Evolutionary conservation across 2,329 filamentous ascomycete genomes (phyloP).

Genomic region (Beauveria asiatica): DNA sequence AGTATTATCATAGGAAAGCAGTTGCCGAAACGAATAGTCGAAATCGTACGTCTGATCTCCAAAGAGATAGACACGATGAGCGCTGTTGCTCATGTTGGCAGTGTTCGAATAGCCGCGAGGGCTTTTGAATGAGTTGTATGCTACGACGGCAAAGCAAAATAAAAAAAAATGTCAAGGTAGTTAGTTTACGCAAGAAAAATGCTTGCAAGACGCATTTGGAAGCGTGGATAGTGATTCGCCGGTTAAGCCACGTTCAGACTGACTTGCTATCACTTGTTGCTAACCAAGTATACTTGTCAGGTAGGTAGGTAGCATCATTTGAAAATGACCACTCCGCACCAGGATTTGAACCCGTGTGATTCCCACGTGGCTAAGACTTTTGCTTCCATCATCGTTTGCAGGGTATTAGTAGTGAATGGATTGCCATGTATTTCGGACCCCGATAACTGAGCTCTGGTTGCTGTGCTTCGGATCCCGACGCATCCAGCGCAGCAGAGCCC

Average conservation of each 20-base stretch:
- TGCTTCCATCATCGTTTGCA: neutral
- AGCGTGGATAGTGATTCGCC: neutral
- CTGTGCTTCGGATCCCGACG: neutral
- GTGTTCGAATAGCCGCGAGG: neutral
- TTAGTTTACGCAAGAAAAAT: neutral
- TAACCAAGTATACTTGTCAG: no score
- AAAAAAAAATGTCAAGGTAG: no score
- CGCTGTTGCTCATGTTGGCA: neutral
- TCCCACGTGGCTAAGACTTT: neutral
- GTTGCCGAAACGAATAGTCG: neutral
- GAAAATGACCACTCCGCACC: no score
- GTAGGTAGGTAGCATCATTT: no score
- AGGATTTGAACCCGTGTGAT: neutral
- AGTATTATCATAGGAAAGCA: neutral
- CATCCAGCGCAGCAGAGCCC: neutral
- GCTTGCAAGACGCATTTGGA: neutral
- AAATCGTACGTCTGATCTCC: neutral
- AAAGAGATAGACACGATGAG: neutral
- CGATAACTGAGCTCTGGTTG: neutral
- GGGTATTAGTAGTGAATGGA: neutral
- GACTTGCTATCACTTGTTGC: no score
- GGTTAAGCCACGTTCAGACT: no score
- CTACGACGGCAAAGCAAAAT: neutral
- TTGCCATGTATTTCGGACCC: neutral
- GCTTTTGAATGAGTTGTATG: neutral